Evolutionary conservation across 179 eudicot genomes (phyloP).

Genomic region (Corrigiola litoralis): DNA sequence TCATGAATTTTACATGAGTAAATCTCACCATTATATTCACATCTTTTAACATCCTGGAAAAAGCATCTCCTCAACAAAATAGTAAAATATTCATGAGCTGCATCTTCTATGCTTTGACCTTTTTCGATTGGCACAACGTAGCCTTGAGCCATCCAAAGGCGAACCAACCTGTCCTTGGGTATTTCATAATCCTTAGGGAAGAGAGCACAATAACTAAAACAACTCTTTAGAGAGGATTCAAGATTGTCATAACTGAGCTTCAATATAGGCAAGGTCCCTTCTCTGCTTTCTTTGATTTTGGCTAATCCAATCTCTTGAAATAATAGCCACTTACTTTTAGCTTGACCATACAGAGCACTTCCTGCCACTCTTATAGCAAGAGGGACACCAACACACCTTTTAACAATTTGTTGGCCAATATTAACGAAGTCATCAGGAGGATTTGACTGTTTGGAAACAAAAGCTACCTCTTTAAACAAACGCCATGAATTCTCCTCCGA

Average conservation of each 20-base stretch:
- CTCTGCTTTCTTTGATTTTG: too few species aligned
- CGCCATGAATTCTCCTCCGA: too few species aligned
- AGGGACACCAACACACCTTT: constrained; percentile 20
- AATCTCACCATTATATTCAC: neutral
- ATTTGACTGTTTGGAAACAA: neutral
- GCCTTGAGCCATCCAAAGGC: constrained; percentile 19
- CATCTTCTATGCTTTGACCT: neutral
- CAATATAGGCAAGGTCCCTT: too few species aligned
- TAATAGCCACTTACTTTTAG: neutral
- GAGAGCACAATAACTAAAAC: constrained; percentile 21
- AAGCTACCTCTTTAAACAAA: too few species aligned
- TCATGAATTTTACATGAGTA: constrained; percentile 17
- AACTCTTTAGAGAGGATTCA: too few species aligned
- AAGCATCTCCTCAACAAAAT: constrained; percentile 7
- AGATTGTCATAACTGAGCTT: too few species aligned
- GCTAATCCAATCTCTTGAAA: constrained; percentile 8
- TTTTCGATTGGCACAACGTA: neutral
- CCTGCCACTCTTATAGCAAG: constrained; percentile 20
- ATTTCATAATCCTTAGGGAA: too few species aligned
- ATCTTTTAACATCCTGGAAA: neutral
- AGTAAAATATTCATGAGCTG: neutral
- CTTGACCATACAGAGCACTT: neutral
- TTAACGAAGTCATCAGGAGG: neutral
- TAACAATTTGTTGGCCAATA: neutral
- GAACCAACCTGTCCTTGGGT: neutral